Percentiles rank a stretch among this genome's conserved stretches.
phyloP scores from a whole-genome alignment of 2,329 filamentous ascomycete species.

The Hypoxylon sp. region DNA sequence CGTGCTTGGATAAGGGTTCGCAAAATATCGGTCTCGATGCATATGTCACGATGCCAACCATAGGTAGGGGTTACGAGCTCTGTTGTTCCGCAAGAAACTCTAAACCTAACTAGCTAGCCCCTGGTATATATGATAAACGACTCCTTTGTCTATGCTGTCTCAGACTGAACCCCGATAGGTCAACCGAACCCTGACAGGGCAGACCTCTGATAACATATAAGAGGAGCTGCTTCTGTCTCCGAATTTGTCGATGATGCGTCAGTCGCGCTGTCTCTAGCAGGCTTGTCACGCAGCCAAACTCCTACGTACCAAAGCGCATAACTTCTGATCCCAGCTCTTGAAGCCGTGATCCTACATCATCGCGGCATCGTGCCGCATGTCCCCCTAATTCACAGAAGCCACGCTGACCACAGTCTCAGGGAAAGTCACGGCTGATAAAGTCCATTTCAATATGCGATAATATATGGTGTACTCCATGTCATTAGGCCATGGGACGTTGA shows the following conservation, averaged over 20 bases:
- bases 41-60: too few relatives aligned
- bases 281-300: neutral
- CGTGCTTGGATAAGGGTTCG: neutral
- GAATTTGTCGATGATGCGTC: neutral
- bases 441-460: neutral
- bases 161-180: too few relatives aligned
- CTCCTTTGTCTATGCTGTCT: too few relatives aligned
- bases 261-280: neutral
- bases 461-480: neutral
- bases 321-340: neutral
- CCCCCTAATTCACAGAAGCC: neutral
- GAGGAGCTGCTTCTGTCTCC: neutral
- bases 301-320: neutral
- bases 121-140: too few relatives aligned
- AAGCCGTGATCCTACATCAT: neutral
- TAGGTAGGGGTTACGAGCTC: too few relatives aligned
- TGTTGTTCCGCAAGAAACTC: too few relatives aligned
- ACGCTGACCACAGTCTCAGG: slow-evolving; percentile 1
- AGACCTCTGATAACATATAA: too few relatives aligned
- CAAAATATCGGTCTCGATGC: neutral
- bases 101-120: too few relatives aligned
- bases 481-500: neutral
- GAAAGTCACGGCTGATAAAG: neutral
- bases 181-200: too few relatives aligned
- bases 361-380: neutral